A percentile compares a stretch with the other conserved stretches of the same genome.
phyloP scores from a whole-genome alignment of 805 yeast genomes.

The Teunomyces lycoperdinae region DNA sequence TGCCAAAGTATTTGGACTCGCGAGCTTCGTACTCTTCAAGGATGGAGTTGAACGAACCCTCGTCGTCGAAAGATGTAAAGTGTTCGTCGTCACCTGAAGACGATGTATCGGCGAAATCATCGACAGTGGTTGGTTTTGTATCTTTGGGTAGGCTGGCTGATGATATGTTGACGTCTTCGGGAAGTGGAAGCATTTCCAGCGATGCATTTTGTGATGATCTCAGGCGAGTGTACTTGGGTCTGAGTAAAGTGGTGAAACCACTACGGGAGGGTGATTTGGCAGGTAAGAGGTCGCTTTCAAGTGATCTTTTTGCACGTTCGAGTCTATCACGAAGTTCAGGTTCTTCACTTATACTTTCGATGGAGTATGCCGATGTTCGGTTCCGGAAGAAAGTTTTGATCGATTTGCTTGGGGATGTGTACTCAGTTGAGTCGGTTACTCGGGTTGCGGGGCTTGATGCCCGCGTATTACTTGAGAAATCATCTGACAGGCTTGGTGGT shows the following conservation, averaged over 20 bases:
- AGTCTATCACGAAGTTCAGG: slow-evolving; percentile 11
- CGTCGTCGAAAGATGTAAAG: slow-evolving; percentile 17
- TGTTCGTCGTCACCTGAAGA: slow-evolving; percentile 15
- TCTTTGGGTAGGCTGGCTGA: slow-evolving; percentile 2
- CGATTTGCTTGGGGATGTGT: slow-evolving; percentile 26
- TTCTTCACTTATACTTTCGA: slow-evolving; percentile 22
- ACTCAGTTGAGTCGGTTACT: slow-evolving; percentile 8
- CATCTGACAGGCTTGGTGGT: slow-evolving; percentile 2
- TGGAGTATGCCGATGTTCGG: slow-evolving; percentile 20
- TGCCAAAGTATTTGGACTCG: slow-evolving; percentile 9
- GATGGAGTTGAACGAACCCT: slow-evolving; percentile 27
- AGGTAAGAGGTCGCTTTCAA: slow-evolving; percentile 7
- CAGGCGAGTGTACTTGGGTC: slow-evolving; percentile 21
- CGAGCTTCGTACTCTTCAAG: slow-evolving; percentile 25
- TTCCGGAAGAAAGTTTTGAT: slow-evolving; percentile 22
- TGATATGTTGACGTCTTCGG: not conserved
- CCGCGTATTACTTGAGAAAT: not conserved
- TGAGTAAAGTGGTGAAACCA: slow-evolving; percentile 10
- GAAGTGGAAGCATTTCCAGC: not conserved
- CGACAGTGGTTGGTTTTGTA: slow-evolving; percentile 19
- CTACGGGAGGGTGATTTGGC: slow-evolving; percentile 5
- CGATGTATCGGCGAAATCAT: slow-evolving; percentile 42
- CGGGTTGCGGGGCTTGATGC: slow-evolving; percentile 1
- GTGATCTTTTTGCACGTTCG: slow-evolving; percentile 1
- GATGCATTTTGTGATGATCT: slow-evolving; percentile 13